Evolutionary conservation across 169 alveolate genomes (phyloP), one percentile per base, ranked within the genome.

Genomic region (Theileria annulata): DNA sequence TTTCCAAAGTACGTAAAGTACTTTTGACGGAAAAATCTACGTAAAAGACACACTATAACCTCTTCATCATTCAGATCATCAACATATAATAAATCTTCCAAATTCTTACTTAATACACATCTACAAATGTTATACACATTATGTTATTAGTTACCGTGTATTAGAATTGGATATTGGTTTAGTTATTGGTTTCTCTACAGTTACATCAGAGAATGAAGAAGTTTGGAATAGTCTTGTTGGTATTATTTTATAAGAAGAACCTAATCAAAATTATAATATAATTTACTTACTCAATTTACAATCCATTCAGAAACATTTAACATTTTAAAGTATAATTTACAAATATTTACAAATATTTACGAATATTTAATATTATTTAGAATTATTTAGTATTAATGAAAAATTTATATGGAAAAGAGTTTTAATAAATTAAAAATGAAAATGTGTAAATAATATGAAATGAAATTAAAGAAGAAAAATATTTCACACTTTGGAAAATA

Each of bases 1-100:
- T 82, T 82, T 10, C 89, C 89, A 51, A 82, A 82, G 30, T 82
- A 82, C 5, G 89, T 51, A 31, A 75, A 82, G 67, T 37, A 33
- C 27, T 58, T 78, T 9, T 60, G 75, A 19, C 27, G 23, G 0
- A 23, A 27, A 51, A 75, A 75, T 17, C 89, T 27, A 33, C 81
- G 31, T 47, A 58, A 74, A 21, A 82, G 21, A 23, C 69, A 49
- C 8, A 67, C 79, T 17, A 58, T 75, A 30, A 48, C 59, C 6
- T 58, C 70, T 3, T 60, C 27, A n/a, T 47, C 37, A 27, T 49
- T 58, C 27, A 82, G 70, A 27, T 64, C 80, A 23, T 82, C 89
- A 19, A 68, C 67, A 33, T 82, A 82, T 58, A 72, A 66, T 66
- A 75, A 69, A 25, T 82, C 89, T 19, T 73, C 15, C 49, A 64